Evolutionary conservation across 2,329 filamentous ascomycete genomes (phyloP).

Genomic region (Grosmannia huntii): DNA sequence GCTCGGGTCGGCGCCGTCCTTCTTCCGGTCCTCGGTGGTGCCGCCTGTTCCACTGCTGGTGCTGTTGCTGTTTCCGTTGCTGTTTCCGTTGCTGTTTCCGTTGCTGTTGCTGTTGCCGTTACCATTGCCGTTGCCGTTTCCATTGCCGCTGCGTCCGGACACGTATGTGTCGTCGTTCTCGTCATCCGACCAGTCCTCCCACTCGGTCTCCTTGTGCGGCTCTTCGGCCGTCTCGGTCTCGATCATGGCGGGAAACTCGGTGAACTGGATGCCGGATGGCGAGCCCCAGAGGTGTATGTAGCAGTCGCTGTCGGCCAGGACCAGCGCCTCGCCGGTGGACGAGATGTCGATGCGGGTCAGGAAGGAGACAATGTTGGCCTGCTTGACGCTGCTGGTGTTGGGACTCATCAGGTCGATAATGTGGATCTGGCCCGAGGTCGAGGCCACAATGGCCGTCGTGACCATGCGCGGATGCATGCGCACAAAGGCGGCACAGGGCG

Average conservation of each 20-base stretch:
- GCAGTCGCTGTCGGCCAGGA: conserved; percentile 65
- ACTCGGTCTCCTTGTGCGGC: conserved; percentile 10
- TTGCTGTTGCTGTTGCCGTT: no score
- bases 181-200: conserved; percentile 13
- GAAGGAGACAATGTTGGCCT: conserved; percentile 64
- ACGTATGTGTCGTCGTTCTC: conserved; percentile 12
- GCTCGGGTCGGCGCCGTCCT: no score
- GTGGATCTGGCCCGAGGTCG: conserved; percentile 85
- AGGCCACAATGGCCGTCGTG: conserved; percentile 87
- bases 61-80: no score
- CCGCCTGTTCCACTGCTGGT: no score
- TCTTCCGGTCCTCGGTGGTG: no score
- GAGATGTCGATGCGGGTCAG: conserved; percentile 76
- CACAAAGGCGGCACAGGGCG: conserved; percentile 84
- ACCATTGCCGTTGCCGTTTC: no score
- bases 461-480: conserved; percentile 94
- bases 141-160: no score
- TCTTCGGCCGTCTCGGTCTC: conserved; percentile 62
- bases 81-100: no score
- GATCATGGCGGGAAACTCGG: conserved; percentile 63
- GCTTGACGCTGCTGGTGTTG: conserved; percentile 72
- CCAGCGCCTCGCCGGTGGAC: conserved; percentile 75
- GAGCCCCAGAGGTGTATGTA: conserved; percentile 82
- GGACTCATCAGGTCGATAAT: conserved; percentile 93
- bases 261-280: conserved; percentile 73